Percentiles rank a stretch among this genome's conserved stretches.
These are phyloP conservation scores for Microcyclospora tardicrescens DNA, from an alignment of 2,329 filamentous ascomycete genomes.

Conservation along the genomic window DNA sequence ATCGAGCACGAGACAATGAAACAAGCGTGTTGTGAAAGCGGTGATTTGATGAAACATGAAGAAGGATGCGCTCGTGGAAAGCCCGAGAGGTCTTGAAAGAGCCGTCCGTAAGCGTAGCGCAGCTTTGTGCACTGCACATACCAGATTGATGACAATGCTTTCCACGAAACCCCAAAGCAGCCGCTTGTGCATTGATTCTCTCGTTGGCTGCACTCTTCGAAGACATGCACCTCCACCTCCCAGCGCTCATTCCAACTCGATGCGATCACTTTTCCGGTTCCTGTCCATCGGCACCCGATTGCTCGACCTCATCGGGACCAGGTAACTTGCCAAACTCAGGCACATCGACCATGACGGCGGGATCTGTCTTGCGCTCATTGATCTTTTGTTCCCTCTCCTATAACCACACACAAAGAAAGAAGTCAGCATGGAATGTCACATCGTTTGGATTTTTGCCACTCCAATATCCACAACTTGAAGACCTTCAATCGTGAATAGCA, in stretches of 20 bases:
- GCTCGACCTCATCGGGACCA: slow-evolving; percentile 32
- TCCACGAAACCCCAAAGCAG: slow-evolving; percentile 2
- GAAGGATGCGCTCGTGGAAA: no score
- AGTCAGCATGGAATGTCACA: no score
- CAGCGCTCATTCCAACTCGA: not conserved
- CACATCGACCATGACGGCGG: slow-evolving; percentile 34
- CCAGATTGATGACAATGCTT: slow-evolving; percentile 2
- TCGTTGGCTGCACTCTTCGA: not conserved
- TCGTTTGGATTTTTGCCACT: no score
- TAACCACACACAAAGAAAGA: not conserved
- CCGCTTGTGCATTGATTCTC: not conserved
- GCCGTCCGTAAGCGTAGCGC: no score
- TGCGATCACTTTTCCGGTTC: slow-evolving; percentile 1
- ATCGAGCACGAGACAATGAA: no score
- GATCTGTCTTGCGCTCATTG: slow-evolving; percentile 26
- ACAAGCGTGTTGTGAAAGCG: no score
- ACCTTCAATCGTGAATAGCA: no score
- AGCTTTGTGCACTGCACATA: not conserved
- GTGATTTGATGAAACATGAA: no score
- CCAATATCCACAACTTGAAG: no score
- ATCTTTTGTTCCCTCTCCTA: slow-evolving; percentile 29
- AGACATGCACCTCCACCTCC: not conserved
- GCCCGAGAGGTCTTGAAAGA: no score
- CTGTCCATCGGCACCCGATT: slow-evolving; percentile 5
- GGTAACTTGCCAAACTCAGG: slow-evolving; percentile 23